Percentiles rank a stretch among this genome's conserved stretches.
Conservation (phyloP, 257 asterid species). For the Solanum medicagineum region DNA sequence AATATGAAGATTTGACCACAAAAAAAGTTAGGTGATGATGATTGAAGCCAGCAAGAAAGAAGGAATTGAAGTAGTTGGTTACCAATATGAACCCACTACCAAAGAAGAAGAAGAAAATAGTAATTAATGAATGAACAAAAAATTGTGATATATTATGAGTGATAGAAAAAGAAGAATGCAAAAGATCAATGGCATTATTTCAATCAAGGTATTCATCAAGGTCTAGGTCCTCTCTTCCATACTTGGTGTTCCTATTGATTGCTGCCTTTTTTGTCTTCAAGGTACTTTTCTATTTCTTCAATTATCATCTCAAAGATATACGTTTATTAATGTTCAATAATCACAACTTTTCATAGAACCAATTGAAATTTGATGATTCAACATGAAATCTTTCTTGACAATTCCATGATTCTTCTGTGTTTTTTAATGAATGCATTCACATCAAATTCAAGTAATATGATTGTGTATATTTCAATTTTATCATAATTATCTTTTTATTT, state of each 20-base stretch:
- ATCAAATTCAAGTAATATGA: background rate
- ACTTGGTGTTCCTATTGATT: conserved; percentile 49
- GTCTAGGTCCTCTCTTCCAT: conserved; percentile 34
- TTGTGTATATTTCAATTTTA: too few relatives aligned
- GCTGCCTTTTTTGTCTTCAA: conserved; percentile 75
- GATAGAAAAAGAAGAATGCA: background rate
- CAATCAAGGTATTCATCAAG: conserved; percentile 34
- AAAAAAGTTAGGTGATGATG: conserved; percentile 6
- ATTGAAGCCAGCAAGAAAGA: conserved; percentile 1
- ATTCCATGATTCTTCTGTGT: background rate
- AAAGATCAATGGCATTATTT: conserved; percentile 33
- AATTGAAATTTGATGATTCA: background rate
- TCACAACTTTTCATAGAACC: background rate
- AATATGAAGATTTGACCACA: background rate
- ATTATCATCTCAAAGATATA: background rate
- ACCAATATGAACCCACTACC: background rate
- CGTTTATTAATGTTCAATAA: background rate
- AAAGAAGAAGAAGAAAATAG: background rate
- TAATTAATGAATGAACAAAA: background rate
- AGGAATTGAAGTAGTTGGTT: background rate
- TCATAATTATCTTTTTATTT: too few relatives aligned
- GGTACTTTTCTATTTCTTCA: conserved; percentile 15
- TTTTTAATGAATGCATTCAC: background rate
- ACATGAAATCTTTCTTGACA: background rate
- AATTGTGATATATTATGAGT: background rate